Evolutionary conservation across 208 protist species (phyloP).

Genomic region (Willaertia magna): DNA sequence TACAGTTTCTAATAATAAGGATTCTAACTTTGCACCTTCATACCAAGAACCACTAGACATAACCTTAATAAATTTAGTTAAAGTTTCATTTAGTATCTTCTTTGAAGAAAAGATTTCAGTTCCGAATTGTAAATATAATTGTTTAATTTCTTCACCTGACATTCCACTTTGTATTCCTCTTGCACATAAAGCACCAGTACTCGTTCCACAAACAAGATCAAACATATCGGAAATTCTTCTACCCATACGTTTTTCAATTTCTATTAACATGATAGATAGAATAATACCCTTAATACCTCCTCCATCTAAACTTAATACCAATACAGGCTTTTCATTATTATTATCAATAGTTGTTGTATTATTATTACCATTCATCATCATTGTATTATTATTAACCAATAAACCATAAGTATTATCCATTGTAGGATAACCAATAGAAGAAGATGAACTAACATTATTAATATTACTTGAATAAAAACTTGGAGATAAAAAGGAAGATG

Average conservation of each 20-base stretch:
- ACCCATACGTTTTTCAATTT: conserved; percentile 15
- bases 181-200: conserved; percentile 3
- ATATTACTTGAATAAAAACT: too few species aligned
- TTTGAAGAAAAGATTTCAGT: neutral
- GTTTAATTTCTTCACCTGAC: neutral
- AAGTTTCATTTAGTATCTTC: neutral
- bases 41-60: neutral
- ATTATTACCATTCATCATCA: too few species aligned
- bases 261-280: neutral
- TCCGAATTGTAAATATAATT: neutral
- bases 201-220: conserved; percentile 18
- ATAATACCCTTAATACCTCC: conserved; percentile 21
- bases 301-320: conserved; percentile 15
- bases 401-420: too few species aligned
- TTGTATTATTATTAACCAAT: too few species aligned
- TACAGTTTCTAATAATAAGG: neutral
- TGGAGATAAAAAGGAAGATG: too few species aligned
- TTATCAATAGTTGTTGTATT: too few species aligned
- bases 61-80: neutral
- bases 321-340: neutral
- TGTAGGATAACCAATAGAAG: too few species aligned
- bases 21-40: neutral
- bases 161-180: neutral
- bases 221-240: conserved; percentile 14
- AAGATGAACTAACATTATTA: too few species aligned